A percentile compares a stretch with the other conserved stretches of the same genome.
Conservation (phyloP, 441 rosid genomes). For the Hura crepitans region DNA sequence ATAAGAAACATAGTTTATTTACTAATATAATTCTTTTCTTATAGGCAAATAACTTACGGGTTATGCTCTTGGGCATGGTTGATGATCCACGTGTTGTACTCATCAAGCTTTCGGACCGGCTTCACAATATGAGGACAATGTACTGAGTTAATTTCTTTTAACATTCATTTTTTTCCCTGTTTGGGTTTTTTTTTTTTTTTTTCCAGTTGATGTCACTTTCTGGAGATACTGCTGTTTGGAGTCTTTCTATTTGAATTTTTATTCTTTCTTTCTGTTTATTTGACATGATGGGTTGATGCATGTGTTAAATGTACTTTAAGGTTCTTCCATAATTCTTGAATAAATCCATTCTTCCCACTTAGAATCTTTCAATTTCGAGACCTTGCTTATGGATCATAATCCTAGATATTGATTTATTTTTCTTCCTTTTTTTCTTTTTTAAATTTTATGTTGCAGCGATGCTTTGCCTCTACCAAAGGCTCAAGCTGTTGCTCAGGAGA, state of each 20-base stretch:
- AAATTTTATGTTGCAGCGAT: slow-evolving; percentile 40
- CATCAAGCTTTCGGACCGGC: slow-evolving; percentile 80
- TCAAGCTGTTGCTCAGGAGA: slow-evolving; percentile 70
- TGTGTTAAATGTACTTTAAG: background rate
- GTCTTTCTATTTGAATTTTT: background rate
- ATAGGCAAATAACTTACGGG: slow-evolving; percentile 62
- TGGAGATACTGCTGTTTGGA: background rate
- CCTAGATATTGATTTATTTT: slow-evolving; percentile 1
- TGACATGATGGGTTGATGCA: slow-evolving; percentile 1
- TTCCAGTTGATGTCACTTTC: background rate
- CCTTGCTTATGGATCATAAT: slow-evolving; percentile 7
- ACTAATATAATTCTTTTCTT: slow-evolving; percentile 21
- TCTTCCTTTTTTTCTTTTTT: background rate
- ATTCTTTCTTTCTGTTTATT: background rate
- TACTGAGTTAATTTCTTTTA: slow-evolving; percentile 28
- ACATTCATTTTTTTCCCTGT: slow-evolving; percentile 7
- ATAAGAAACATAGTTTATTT: slow-evolving; percentile 7
- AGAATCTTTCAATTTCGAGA: slow-evolving; percentile 5
- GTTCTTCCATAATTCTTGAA: slow-evolving; percentile 14
- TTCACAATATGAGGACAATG: slow-evolving; percentile 89
- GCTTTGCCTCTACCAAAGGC: slow-evolving; percentile 61
- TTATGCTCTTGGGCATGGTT: slow-evolving; percentile 83
- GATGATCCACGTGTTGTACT: slow-evolving; percentile 81
- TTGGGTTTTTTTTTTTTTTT: background rate
- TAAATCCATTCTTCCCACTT: slow-evolving; percentile 4